Evolutionary conservation across 148 eudicot genomes (phyloP).

Genomic region (Hydrangea macrophylla): DNA sequence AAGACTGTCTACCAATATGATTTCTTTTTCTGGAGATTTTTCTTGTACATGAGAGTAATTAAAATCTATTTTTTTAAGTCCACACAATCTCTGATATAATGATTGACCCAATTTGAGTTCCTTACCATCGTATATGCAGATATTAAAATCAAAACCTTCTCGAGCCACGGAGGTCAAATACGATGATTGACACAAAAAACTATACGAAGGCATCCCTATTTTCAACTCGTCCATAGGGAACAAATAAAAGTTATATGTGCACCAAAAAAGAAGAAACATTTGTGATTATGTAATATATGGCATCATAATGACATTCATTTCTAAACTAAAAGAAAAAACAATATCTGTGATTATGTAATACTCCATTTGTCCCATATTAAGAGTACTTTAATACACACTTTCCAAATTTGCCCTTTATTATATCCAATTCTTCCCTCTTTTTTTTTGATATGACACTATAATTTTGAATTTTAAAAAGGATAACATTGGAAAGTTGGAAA

Average conservation of each 20-base stretch:
- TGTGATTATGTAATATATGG: neutral
- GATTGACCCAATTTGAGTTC: neutral
- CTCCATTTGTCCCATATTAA: too few species aligned
- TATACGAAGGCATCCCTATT: constrained; percentile 80
- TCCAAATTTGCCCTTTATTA: too few species aligned
- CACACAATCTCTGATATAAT: neutral
- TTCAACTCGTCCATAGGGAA: constrained; percentile 90
- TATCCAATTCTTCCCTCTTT: too few species aligned
- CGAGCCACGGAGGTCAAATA: constrained; percentile 83
- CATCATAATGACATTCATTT: neutral
- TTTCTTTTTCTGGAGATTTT: neutral
- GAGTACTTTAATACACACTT: too few species aligned
- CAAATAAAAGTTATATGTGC: constrained; percentile 91
- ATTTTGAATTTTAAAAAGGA: too few species aligned
- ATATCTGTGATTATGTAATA: too few species aligned
- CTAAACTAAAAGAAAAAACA: neutral
- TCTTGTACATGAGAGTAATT: neutral
- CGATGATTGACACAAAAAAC: constrained; percentile 88
- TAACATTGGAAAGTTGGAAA: too few species aligned
- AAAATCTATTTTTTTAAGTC: neutral
- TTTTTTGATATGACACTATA: too few species aligned
- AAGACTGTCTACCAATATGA: neutral
- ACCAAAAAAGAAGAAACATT: constrained; percentile 19
- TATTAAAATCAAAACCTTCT: constrained; percentile 92
- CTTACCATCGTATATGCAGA: constrained; percentile 85